Percentiles rank a stretch among this genome's conserved stretches.
phyloP scores from a whole-genome alignment of 257 asterid genomes.

The Schizonepeta tenuifolia region DNA sequence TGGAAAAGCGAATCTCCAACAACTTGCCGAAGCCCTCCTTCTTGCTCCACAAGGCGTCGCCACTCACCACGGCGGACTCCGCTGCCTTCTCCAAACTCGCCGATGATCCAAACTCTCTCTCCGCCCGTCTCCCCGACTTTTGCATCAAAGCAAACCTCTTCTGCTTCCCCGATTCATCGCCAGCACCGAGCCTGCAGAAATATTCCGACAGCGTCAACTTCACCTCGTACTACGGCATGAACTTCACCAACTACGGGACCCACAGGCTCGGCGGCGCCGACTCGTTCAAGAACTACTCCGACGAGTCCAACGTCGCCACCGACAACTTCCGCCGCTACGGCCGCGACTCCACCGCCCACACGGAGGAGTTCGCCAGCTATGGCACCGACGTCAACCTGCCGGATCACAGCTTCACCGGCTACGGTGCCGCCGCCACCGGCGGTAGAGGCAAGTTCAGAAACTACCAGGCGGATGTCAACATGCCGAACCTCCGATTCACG shows the following conservation, averaged over 20 bases:
- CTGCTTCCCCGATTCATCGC: conserved; percentile 54
- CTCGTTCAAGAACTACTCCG: conserved; percentile 58
- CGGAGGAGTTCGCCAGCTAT: conserved; percentile 52
- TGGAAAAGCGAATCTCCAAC: conserved; percentile 62
- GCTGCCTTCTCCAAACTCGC: conserved; percentile 54
- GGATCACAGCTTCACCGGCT: conserved; percentile 57
- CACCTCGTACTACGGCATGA: conserved; percentile 37
- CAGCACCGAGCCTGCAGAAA: conserved; percentile 43
- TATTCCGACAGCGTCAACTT: conserved; percentile 51
- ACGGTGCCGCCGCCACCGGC: conserved; percentile 60
- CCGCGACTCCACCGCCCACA: conserved; percentile 54
- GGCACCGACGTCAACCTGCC: conserved; percentile 40
- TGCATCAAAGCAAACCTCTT: conserved; percentile 64
- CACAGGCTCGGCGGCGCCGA: conserved; percentile 50
- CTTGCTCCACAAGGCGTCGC: conserved; percentile 60
- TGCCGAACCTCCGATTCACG: conserved; percentile 55
- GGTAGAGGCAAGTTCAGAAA: conserved; percentile 53
- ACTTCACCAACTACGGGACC: conserved; percentile 70
- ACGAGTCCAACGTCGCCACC: conserved; percentile 35
- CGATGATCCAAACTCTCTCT: conserved; percentile 43
- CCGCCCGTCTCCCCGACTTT: conserved; percentile 53
- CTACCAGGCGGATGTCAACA: conserved; percentile 42
- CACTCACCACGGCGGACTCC: conserved; percentile 46
- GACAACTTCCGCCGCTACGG: conserved; percentile 69
- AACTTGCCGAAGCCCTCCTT: conserved; percentile 51